phyloP scores from a whole-genome alignment of 139 green algal genomes.

The Tetraselmis chui region DNA sequence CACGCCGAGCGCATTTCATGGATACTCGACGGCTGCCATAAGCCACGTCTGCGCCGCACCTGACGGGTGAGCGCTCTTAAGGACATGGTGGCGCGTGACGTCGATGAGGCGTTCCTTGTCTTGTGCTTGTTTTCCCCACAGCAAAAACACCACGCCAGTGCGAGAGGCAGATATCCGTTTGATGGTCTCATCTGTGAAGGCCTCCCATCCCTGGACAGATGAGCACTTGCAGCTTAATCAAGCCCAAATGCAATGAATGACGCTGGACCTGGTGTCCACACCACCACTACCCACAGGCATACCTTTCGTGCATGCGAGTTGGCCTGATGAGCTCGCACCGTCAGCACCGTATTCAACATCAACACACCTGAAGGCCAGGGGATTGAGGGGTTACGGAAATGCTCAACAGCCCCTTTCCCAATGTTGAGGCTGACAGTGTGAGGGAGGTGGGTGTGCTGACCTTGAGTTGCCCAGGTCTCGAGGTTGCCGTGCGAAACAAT shows the following conservation, averaged over 20 bases:
- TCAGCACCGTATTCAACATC: conserved; percentile 91
- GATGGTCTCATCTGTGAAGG: conserved; percentile 82
- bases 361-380: conserved; percentile 63
- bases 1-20: no score
- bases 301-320: conserved; percentile 77
- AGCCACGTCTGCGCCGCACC: no score
- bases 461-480: conserved; percentile 36
- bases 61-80: conserved; percentile 62
- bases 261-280: no score
- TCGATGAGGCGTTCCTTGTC: conserved; percentile 51
- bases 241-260: no score
- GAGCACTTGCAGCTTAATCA: no score
- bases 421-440: background rate
- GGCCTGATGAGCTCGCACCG: conserved; percentile 69
- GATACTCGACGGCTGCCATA: no score
- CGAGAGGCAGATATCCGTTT: conserved; percentile 45
- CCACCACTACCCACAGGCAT: no score
- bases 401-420: background rate
- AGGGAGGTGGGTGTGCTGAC: background rate
- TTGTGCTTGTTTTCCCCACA: conserved; percentile 79
- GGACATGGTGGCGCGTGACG: conserved; percentile 51
- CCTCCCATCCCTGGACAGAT: conserved; percentile 79
- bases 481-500: conserved; percentile 61
- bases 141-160: conserved; percentile 77
- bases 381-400: conserved; percentile 17